A percentile compares a stretch with the other conserved stretches of the same genome.
These are phyloP conservation scores for Phytopythium delawarense DNA, from an alignment of 352 stramenopile genomes.

Conservation along the genomic window DNA sequence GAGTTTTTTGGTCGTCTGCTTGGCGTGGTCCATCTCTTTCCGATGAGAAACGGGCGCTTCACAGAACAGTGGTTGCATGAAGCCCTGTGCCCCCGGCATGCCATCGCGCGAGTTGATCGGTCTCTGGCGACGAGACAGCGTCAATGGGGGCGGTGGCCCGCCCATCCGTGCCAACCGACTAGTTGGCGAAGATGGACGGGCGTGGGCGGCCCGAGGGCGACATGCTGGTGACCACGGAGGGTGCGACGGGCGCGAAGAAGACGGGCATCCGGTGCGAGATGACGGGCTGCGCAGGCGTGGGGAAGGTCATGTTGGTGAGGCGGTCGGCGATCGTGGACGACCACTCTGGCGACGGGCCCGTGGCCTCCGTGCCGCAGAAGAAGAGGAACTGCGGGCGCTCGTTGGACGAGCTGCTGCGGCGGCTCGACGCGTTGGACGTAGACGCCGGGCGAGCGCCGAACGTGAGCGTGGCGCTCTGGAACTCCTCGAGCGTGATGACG, in stretches of 20 bases:
- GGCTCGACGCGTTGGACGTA: slow-evolving; percentile 15
- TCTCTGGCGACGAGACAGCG: background rate
- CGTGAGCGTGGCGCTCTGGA: slow-evolving; percentile 24
- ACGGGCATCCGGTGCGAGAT: slow-evolving; percentile 72
- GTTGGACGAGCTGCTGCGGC: slow-evolving; percentile 29
- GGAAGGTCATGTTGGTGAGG: slow-evolving; percentile 20
- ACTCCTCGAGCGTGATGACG: slow-evolving; percentile 34
- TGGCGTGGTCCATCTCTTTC: slow-evolving; percentile 17
- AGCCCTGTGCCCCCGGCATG: background rate
- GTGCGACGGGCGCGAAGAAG: slow-evolving; percentile 43
- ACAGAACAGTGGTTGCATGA: background rate
- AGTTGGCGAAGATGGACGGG: slow-evolving; percentile 19
- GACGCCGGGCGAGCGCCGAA: background rate
- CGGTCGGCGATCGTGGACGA: slow-evolving; percentile 18
- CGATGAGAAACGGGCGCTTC: slow-evolving; percentile 18
- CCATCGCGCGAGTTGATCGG: slow-evolving; percentile 2
- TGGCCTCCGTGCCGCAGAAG: slow-evolving; percentile 60
- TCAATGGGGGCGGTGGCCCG: slow-evolving; percentile 9
- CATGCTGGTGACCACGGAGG: slow-evolving; percentile 6
- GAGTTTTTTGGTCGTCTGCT: background rate
- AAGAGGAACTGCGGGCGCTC: slow-evolving; percentile 71
- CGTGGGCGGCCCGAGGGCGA: slow-evolving; percentile 15
- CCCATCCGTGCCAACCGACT: background rate
- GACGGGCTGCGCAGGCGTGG: slow-evolving; percentile 22
- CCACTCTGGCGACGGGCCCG: slow-evolving; percentile 11